Evolutionary conservation across 768 basidiomycete species (phyloP), one percentile per base, ranked within the genome.

Genomic region (Glaciozyma antarctica): DNA sequence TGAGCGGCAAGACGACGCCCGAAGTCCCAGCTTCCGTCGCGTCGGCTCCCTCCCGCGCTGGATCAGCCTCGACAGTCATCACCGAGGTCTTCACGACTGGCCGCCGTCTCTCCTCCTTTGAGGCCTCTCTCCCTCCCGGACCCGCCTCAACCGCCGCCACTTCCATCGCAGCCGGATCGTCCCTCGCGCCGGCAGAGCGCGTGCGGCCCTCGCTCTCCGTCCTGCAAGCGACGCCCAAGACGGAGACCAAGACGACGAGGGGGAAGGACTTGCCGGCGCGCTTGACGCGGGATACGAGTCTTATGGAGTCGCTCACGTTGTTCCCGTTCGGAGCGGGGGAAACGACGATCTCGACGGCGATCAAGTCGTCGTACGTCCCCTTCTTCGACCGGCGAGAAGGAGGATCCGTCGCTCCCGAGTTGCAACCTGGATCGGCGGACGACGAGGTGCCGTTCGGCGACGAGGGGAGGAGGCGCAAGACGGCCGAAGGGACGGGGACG

Each of bases 401-500:
- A 2, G 19, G 10, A 10, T 9, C 9, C 15, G 22, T 21, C 48
- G 7, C 48, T 26, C 48, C 22, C 8, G 53, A 19, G 2, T 34
- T 15, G 1, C 53, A 54, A 17, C 30, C 15, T 5, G 53, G 19
- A 10, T 54, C 52, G 24, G 8, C 34, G 30, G 28, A 54, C 53
- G 34, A 38, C 30, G 28, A 26, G 28, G 26, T 28, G 53, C 53
- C 53, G 24, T 30, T 28, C 24, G 30, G 28, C 30, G 53, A 16
- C 32, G 44, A 24, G 17, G n/a, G 24, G 22, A 15, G 49, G 13
- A 24, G 24, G 13, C 21, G 13, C 22, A 24, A n/a, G n/a, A 24
- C 49, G 22, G 49, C 26, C 49, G 49, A 51, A 15, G 49, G 49
- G 22, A 48, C 48, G 26, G 68, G 68, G 5, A 49, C 56, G 41